phyloP scores from a whole-genome alignment of 164 flowering plant genomes.

The Malania oleifera region DNA sequence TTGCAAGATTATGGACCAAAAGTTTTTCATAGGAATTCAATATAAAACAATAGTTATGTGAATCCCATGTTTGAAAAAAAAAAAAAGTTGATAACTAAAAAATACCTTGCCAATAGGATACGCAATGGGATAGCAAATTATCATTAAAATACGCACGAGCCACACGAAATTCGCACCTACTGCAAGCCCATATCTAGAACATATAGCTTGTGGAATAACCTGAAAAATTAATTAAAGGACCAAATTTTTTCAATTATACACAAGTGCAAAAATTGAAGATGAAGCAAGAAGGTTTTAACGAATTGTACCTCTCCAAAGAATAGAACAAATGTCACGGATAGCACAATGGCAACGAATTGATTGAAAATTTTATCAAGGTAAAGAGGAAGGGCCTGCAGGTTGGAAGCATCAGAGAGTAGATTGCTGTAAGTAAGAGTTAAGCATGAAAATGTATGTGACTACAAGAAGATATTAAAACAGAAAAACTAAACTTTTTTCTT shows the following conservation, averaged over 20 bases:
- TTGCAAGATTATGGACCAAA: no score
- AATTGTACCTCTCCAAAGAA: conserved; percentile 86
- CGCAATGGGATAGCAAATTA: conserved; percentile 84
- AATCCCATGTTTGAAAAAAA: neutral
- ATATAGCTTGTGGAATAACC: conserved; percentile 97
- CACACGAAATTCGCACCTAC: conserved; percentile 91
- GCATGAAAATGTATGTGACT: no score
- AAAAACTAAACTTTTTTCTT: no score
- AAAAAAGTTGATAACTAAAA: neutral
- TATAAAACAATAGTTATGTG: neutral
- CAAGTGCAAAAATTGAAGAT: neutral
- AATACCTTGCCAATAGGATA: conserved; percentile 94
- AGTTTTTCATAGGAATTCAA: neutral
- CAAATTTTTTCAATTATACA: neutral
- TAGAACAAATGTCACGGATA: conserved; percentile 94
- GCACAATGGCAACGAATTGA: conserved; percentile 79
- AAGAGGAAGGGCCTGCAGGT: conserved; percentile 92
- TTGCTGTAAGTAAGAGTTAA: no score
- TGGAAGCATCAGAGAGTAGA: conserved; percentile 1
- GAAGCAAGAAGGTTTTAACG: neutral
- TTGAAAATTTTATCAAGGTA: conserved; percentile 84
- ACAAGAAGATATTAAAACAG: no score
- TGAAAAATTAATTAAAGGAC: conserved; percentile 17
- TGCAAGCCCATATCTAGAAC: conserved; percentile 94
- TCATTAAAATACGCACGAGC: conserved; percentile 89